Evolutionary conservation across 148 eudicot genomes (phyloP).

Genomic region (Diospyros kaki): DNA sequence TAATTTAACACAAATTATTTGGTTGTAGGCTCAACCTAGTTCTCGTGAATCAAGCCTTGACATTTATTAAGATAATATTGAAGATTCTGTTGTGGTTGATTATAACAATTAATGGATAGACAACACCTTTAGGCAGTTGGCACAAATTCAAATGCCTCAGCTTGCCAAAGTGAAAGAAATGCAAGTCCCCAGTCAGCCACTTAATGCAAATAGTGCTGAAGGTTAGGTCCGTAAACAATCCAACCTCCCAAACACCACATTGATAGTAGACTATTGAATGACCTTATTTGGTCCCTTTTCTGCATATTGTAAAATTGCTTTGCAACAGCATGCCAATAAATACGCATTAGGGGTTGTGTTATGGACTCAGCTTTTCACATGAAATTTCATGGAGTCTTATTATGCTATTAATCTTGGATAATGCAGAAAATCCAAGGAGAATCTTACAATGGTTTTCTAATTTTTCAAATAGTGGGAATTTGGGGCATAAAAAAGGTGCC

Average conservation of each 20-base stretch:
- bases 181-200: not conserved
- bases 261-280: not conserved
- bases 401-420: conserved; percentile 13
- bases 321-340: not conserved
- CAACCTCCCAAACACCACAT: not conserved
- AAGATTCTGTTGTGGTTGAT: too few relatives aligned
- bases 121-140: not conserved
- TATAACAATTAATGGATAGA: not conserved
- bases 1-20: too few relatives aligned
- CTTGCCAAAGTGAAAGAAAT: not conserved
- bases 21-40: not conserved
- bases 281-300: not conserved
- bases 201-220: not conserved
- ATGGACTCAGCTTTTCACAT: not conserved
- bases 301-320: not conserved
- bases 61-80: not conserved
- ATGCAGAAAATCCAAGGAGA: conserved; percentile 79
- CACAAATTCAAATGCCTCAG: not conserved
- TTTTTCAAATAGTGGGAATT: conserved; percentile 47
- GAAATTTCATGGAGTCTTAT: conserved; percentile 15
- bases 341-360: not conserved
- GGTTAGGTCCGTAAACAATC: not conserved
- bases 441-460: conserved; percentile 83
- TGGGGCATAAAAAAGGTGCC: conserved; percentile 79
- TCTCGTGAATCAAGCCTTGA: not conserved